Evolutionary conservation across 371 early-diverging fungal species (phyloP), one percentile per base, ranked within the genome.

Genomic region (Chytridium lagenaria): DNA sequence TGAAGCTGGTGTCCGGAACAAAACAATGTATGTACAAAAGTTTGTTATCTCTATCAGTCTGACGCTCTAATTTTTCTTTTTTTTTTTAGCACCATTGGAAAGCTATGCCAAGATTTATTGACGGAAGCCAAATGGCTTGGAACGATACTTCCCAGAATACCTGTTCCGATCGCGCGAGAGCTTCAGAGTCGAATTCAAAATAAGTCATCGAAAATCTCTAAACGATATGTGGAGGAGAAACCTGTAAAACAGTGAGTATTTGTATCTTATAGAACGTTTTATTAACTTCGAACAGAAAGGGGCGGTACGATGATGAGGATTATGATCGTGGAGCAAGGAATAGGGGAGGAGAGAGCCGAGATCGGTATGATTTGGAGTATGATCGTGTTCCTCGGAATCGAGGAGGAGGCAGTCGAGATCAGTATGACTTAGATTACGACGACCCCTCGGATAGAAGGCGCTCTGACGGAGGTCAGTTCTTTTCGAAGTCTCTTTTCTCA

Each of bases 41-140:
- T n/a, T 90, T 92, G 0, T 74, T 85, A 26, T 82, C 84, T 39
- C 85, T 86, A 92, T 91, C 86, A 52, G 90, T 79, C 69, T 73
- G 39, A 59, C 38, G 28, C 49, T 37, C 10, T 23, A 15, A 10
- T 50, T 23, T 12, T 3, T 15, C 49, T 23, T 23, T 37, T 36
- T 19, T 19, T 52, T 36, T 33, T 28, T 59, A 50, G 50, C n/a
- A 69, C 73, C 34, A 75, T 75, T 31, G 76, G 70, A 59, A 67
- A 49, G 51, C 61, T 68, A 16, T 77, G 19, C 69, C 12, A 28
- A 10, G 68, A 59, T 22, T 59, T 75, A 23, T 33, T 75, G 10
- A 39, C 36, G 65, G 76, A 71, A 28, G 19, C 19, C 10, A 76
- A 76, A 38, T 75, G 76, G 76, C 59, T 75, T 19, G 76, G 76